These are phyloP conservation scores for Boletus pseudo-olivaceus DNA, from an alignment of 768 basidiomycete species.

Conservation along the genomic window DNA sequence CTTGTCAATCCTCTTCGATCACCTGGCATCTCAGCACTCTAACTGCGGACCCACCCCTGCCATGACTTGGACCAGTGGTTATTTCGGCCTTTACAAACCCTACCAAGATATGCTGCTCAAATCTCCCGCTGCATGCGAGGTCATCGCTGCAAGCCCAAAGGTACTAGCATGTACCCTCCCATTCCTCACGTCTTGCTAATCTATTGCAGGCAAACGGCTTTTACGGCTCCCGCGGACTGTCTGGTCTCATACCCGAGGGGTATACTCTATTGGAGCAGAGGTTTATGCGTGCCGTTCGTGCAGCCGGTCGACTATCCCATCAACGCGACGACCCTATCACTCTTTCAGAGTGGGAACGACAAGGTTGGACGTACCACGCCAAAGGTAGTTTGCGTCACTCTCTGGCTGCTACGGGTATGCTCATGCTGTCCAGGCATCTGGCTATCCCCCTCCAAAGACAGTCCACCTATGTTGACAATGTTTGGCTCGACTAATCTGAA, in stretches of 20 bases:
- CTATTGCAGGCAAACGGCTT: slow-evolving; percentile 87
- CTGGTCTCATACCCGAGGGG: slow-evolving; percentile 91
- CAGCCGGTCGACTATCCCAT: slow-evolving; percentile 38
- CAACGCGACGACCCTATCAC: slow-evolving; percentile 48
- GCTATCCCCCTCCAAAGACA: slow-evolving; percentile 58
- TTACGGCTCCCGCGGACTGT: slow-evolving; percentile 83
- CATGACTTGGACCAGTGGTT: slow-evolving; percentile 89
- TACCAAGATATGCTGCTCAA: slow-evolving; percentile 75
- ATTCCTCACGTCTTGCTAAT: not conserved
- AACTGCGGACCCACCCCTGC: slow-evolving; percentile 35
- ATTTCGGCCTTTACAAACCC: slow-evolving; percentile 80
- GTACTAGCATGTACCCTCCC: slow-evolving; percentile 38
- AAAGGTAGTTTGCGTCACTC: slow-evolving; percentile 59
- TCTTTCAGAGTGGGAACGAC: slow-evolving; percentile 82
- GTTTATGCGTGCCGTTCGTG: slow-evolving; percentile 66
- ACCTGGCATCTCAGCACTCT: slow-evolving; percentile 30
- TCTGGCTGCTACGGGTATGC: not conserved
- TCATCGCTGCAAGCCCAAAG: slow-evolving; percentile 85
- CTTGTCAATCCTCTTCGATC: slow-evolving; percentile 56
- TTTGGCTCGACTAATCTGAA: slow-evolving; percentile 96
- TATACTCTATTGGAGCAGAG: slow-evolving; percentile 85
- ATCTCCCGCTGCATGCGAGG: slow-evolving; percentile 55
- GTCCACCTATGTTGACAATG: slow-evolving; percentile 67
- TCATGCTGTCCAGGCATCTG: slow-evolving; percentile 62
- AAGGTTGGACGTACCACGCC: slow-evolving; percentile 97